A percentile compares a stretch with the other conserved stretches of the same genome.
These are phyloP conservation scores for Leersia perrieri DNA, from an alignment of 176 grass and related monocot species.

Conservation along the genomic window DNA sequence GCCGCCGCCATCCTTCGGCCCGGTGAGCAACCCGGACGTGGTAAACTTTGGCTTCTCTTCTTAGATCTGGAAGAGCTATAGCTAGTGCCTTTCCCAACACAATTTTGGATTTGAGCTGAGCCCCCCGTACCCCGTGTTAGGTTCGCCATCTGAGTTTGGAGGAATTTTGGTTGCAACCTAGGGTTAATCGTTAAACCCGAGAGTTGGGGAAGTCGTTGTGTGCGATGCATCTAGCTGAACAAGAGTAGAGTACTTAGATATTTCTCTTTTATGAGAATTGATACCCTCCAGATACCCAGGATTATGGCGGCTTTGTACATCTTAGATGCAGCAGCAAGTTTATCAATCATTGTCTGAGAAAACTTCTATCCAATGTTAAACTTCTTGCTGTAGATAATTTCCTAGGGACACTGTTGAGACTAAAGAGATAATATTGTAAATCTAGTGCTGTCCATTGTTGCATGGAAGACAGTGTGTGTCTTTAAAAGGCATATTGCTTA, in stretches of 20 bases:
- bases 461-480: background rate
- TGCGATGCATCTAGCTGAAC: background rate
- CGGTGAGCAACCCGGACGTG: background rate
- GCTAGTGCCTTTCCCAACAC: background rate
- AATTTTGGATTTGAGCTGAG: background rate
- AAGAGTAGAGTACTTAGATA: background rate
- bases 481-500: background rate
- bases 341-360: background rate
- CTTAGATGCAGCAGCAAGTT: background rate
- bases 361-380: too few species aligned
- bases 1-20: too few species aligned
- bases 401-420: too few species aligned
- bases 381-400: too few species aligned
- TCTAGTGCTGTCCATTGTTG: background rate
- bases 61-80: background rate
- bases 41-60: background rate
- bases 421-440: too few species aligned
- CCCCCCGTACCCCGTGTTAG: too few species aligned
- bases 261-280: background rate
- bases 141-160: background rate
- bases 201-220: background rate
- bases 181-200: background rate
- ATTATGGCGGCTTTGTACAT: background rate
- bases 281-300: background rate
- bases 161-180: background rate